These are phyloP conservation scores for Pleomassaria siparia DNA, from an alignment of 2,329 filamentous ascomycete species.

Conservation along the genomic window DNA sequence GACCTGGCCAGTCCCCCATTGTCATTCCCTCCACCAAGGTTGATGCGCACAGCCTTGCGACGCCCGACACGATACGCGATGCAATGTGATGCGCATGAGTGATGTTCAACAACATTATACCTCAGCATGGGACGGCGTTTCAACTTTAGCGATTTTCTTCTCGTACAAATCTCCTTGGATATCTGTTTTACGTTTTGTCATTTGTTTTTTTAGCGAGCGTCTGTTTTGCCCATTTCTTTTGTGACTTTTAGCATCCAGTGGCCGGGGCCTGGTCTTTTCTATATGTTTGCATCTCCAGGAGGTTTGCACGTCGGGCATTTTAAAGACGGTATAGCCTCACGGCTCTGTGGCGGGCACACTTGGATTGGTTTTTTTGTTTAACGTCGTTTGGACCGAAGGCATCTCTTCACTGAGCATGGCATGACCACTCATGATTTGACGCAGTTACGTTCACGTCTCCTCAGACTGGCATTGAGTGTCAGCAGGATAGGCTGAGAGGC, in stretches of 20 bases:
- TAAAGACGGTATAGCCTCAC: slow-evolving; percentile 48
- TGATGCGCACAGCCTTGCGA: slow-evolving; percentile 45
- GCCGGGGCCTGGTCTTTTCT: slow-evolving; percentile 43
- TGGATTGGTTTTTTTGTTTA: slow-evolving; percentile 42
- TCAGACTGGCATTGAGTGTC: slow-evolving; percentile 43
- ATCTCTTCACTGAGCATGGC: slow-evolving; percentile 44
- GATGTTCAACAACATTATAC: slow-evolving; percentile 47
- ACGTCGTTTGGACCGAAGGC: slow-evolving; percentile 43
- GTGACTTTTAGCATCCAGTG: slow-evolving; percentile 29
- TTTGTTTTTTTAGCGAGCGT: slow-evolving; percentile 49
- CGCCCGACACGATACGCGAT: slow-evolving; percentile 47
- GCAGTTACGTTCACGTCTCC: slow-evolving; percentile 34
- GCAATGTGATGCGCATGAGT: slow-evolving; percentile 48
- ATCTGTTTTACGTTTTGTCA: slow-evolving; percentile 46
- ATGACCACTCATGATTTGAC: slow-evolving; percentile 38
- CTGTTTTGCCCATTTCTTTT: slow-evolving; percentile 39
- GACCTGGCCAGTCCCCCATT: slow-evolving; percentile 48
- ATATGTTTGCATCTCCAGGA: slow-evolving; percentile 47
- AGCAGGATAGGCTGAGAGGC: slow-evolving; percentile 42
- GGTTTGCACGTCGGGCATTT: slow-evolving; percentile 49
- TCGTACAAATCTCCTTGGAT: slow-evolving; percentile 44
- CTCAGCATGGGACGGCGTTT: slow-evolving; percentile 59
- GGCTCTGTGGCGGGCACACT: slow-evolving; percentile 46
- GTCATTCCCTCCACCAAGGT: slow-evolving; percentile 26
- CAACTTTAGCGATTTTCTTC: slow-evolving; percentile 48